Conservation (phyloP, 768 basidiomycete genomes). For the Mrakia frigida region DNA sequence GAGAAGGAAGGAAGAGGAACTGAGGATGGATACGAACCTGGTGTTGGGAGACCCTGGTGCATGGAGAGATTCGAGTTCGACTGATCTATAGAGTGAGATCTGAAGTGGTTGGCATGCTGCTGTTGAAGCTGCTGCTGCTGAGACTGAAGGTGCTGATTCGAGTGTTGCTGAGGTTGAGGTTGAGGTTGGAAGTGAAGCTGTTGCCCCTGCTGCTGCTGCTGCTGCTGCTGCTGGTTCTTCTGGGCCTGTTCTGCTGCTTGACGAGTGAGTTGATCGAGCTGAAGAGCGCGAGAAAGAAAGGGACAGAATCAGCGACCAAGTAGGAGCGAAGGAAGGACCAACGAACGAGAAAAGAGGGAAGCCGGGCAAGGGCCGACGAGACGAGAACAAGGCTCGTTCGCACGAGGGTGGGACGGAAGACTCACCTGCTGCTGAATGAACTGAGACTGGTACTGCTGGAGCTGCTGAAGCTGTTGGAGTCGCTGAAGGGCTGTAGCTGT, state of each 20-base stretch:
- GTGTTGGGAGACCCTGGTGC: conserved; percentile 17
- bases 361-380: background rate
- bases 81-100: background rate
- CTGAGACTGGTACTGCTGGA: conserved; percentile 73
- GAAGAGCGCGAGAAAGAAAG: conserved; percentile 17
- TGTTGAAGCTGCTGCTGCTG: conserved; percentile 22
- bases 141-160: background rate
- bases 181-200: background rate
- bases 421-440: conserved; percentile 84
- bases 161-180: background rate
- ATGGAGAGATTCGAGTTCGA: background rate
- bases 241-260: conserved; percentile 12
- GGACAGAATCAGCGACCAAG: background rate
- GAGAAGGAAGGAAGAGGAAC: conserved; percentile 33
- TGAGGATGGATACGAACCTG: background rate
- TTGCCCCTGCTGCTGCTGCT: conserved; percentile 2
- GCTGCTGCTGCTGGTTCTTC: conserved; percentile 13
- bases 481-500: conserved; percentile 10
- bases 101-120: background rate
- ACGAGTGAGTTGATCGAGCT: conserved; percentile 23
- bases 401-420: conserved; percentile 15
- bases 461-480: conserved; percentile 50
- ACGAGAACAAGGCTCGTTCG: background rate
- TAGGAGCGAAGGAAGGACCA: conserved; percentile 23
- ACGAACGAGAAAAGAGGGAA: conserved; percentile 11